Evolutionary conservation across 2,329 filamentous ascomycete species (phyloP), one percentile per base, ranked within the genome.

Genomic region (Rutstroemia sp.): DNA sequence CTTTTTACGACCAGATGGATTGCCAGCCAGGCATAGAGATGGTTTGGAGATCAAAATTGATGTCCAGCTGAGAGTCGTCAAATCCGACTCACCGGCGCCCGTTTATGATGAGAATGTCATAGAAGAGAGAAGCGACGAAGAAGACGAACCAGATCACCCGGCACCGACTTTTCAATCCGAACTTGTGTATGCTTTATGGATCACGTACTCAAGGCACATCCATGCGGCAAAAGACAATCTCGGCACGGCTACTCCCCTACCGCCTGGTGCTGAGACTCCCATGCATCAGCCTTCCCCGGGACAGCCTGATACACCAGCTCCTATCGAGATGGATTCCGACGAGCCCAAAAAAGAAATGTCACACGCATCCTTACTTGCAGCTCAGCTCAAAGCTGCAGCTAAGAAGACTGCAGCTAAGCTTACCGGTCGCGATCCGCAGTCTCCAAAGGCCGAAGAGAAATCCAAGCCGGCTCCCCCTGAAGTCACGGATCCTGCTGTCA

Each of bases 61-160:
- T 69, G 85, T 96, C 30, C 94, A 99, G 72, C 90, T 99, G 87
- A 85, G 94, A 37, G 91, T 99, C 23, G 92, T 97, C 16, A 90
- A 92, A 73, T 96, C 89, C 70, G 91, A 92, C 65, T 86, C 85
- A n/a, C 81, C 83, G 19, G 77, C 76, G 56, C 73, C 77, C 3
- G 78, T 78, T 54, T 76, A 82, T 59, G 78, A 81, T 53, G 80
- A 86, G 56, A 77, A 86, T 61, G 81, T 84, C 2, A 80, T 86
- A n/a, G 76, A 82, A 53, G 85, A 90, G 69, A 73, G 74, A 41
- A 80, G 76, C 53, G 79, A 80, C 49, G 79, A 80, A 39, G 78
- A 81, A 47, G 74, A 65, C 34, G 61, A 63, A 34, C 56, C 53
- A n/a, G 23, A 52, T 19, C 30, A 45, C 10, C 67, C 75, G 8